Base-by-base conservation (phyloP, 345 rosid species). In the Syzygium oleosum region DNA sequence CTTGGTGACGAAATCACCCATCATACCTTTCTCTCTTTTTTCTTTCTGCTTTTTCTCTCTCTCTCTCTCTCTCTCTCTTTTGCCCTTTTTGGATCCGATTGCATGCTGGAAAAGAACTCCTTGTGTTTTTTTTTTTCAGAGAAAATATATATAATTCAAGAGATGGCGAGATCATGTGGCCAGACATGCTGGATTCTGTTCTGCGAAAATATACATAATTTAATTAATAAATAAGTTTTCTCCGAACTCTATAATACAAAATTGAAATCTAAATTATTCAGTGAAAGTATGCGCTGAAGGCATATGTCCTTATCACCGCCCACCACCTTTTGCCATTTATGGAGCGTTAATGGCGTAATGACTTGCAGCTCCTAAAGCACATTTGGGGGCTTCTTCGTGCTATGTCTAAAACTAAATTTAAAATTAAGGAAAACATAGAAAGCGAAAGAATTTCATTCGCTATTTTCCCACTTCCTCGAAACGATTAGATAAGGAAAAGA, bases 1-100 rank as follows among this genome's bases (percentile, higher is more conserved):
- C 84, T 58, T 23, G 86, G 68, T 88, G 94, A 87, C 83, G 93
- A 91, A 90, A 92, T 88, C 91, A 84, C 61, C 83, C 53, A 51
- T 86, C 85, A 29, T 58, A 14, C 55, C 86, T 77, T 43, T 61
- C 43, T 41, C 63, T 31, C 65, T 54, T 17, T 49, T 29, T n/a
- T 29, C 3, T n/a, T 41, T 51, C 13, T 51, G 0, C 19, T 14
- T 6, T 9, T 17, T 43, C 46, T 43, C 46, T 43, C 46, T 43
- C 46, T 43, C 46, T 43, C 46, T 43, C 46, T 43, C 46, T 43
- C 46, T 43, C 7, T 43, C 7, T 41, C 6, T 12, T 21, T 55
- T 85, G 53, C 17, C 12, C 84, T 56, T 89, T 90, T 87, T 85
- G 92, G 89, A 89, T 87, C 88, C 89, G 83, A 84, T 89, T 88